Evolutionary conservation across 2,329 filamentous ascomycete species (phyloP).

Genomic region (Fusarium drepaniforme): DNA sequence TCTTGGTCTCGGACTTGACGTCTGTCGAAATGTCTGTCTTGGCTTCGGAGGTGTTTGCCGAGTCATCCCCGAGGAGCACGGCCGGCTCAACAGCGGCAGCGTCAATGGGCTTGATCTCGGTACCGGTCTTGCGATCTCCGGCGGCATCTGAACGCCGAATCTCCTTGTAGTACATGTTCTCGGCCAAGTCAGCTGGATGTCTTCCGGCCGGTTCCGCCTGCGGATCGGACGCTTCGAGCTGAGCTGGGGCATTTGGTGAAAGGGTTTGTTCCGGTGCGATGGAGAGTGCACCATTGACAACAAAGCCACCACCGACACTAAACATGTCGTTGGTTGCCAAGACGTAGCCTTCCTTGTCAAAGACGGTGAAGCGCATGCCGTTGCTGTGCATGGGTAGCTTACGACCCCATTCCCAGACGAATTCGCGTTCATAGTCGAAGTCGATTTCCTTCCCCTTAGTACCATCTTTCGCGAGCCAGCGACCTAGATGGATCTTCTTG

Average conservation of each 20-base stretch:
- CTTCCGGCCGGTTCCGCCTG: constrained; percentile 35
- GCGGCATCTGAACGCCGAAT: constrained; percentile 60
- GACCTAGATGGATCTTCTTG: constrained; percentile 59
- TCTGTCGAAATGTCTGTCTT: constrained; percentile 20
- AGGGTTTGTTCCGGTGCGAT: constrained; percentile 48
- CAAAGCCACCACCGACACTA: constrained; percentile 65
- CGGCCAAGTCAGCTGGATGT: constrained; percentile 62
- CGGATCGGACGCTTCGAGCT: constrained; percentile 21
- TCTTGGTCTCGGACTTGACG: constrained; percentile 30
- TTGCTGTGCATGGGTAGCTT: constrained; percentile 66
- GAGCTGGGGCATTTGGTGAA: constrained; percentile 16
- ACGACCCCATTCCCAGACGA: constrained; percentile 64
- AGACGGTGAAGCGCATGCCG: constrained; percentile 65
- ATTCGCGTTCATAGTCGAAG: constrained; percentile 63
- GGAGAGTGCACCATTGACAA: constrained; percentile 63
- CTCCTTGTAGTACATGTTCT: constrained; percentile 66
- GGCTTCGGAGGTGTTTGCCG: neutral
- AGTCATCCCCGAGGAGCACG: constrained; percentile 19
- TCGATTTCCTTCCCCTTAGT: constrained; percentile 56
- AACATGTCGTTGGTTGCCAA: constrained; percentile 64
- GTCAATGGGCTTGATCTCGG: constrained; percentile 55
- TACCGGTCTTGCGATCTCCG: constrained; percentile 58
- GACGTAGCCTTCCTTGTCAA: constrained; percentile 59
- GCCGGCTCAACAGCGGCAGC: constrained; percentile 22
- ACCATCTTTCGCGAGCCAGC: constrained; percentile 53